These are phyloP conservation scores for Pyrus bretschneideri DNA, from an alignment of 306 rosid genomes.

Conservation along the genomic window DNA sequence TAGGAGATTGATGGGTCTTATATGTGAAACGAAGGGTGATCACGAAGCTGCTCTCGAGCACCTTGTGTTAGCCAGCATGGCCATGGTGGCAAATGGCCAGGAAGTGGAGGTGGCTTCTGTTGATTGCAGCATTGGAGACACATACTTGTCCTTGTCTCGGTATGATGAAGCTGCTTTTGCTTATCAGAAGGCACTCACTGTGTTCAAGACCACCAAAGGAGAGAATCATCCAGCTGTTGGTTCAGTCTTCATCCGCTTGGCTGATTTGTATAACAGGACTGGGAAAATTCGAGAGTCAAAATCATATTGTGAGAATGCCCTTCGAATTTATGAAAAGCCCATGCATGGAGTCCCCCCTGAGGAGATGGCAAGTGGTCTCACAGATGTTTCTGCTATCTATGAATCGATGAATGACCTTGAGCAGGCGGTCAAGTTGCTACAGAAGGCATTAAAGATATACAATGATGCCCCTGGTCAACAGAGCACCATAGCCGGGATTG, in stretches of 20 bases:
- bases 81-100: conserved; percentile 84
- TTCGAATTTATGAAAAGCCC: conserved; percentile 79
- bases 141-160: conserved; percentile 69
- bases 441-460: conserved; percentile 57
- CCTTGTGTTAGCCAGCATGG: conserved; percentile 81
- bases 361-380: conserved; percentile 80
- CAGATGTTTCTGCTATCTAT: conserved; percentile 73
- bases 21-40: conserved; percentile 82
- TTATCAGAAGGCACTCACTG: conserved; percentile 75
- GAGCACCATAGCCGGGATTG: conserved; percentile 77
- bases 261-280: conserved; percentile 70
- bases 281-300: conserved; percentile 78
- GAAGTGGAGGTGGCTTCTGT: conserved; percentile 81
- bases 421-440: conserved; percentile 62
- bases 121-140: conserved; percentile 89
- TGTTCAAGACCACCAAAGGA: conserved; percentile 75
- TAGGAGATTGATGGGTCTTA: conserved; percentile 92
- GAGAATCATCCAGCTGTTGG: conserved; percentile 89
- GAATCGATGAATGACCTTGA: conserved; percentile 85
- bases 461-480: conserved; percentile 73
- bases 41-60: conserved; percentile 92
- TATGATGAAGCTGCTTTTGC: conserved; percentile 79
- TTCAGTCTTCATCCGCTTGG: conserved; percentile 67
- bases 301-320: conserved; percentile 77
- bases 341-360: conserved; percentile 55